Evolutionary conservation across 805 yeast genomes (phyloP), one percentile per base, ranked within the genome.

Genomic region (Isabelozyma rhagii): DNA sequence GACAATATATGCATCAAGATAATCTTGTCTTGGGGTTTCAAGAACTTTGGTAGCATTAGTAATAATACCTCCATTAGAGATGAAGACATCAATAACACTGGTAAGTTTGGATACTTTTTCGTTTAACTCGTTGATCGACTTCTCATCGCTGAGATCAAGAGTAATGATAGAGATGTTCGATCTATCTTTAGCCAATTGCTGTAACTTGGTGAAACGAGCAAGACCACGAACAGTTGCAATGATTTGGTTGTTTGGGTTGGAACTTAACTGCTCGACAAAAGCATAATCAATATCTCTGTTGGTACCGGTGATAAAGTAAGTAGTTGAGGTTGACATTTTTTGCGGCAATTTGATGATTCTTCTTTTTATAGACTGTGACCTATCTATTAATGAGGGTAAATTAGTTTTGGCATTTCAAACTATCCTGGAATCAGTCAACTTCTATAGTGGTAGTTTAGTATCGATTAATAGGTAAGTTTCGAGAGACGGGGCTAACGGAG

Each of bases 211-310:
- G 58, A 68, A 41, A 60, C 62, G 43, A 57, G 60, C 53, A 57
- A 59, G 47, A 55, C 64, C 34, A 72, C 78, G 41, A 59, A 67
- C 53, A 59, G 79, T 53, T 75, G 74, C 58, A 67, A 75, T 43
- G 69, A 77, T 59, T 62, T 71, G 44, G 59, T 60, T 44, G 58
- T 55, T 41, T 64, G 67, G 28, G 43, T 57, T 51, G 47, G 43
- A 34, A 31, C 63, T 55, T 18, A 72, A 52, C 39, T 57, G 56
- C 41, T 64, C 60, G 3, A 59, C 66, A 7, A 74, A 54, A 1
- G 59, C 62, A 14, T 62, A 61, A 5, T 80, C 80, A 45, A 75
- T 68, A 4, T 79, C 79, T 48, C 74, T 62, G 18, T 74, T 70
- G 17, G 74, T 74, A 11, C 81, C 80, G 1, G 76, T 66, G 21